Evolutionary conservation across 2,329 filamentous ascomycete genomes (phyloP).

Genomic region (Pyrenochaeta sp.): DNA sequence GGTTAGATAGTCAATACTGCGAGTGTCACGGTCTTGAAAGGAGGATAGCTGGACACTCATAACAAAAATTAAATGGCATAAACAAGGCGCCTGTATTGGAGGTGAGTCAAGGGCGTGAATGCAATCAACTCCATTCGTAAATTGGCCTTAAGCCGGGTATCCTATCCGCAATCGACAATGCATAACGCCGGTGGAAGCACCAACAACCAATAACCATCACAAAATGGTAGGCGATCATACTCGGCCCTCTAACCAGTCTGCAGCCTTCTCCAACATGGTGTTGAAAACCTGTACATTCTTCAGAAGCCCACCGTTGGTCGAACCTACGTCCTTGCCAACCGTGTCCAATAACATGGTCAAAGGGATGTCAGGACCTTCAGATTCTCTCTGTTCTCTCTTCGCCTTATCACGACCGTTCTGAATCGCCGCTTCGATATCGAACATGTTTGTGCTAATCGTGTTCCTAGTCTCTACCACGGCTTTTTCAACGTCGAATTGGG

Average conservation of each 20-base stretch:
- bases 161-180: neutral
- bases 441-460: slow-evolving; percentile 40
- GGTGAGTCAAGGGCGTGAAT: neutral
- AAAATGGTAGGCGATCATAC: slow-evolving; percentile 16
- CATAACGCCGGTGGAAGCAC: neutral
- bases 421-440: slow-evolving; percentile 48
- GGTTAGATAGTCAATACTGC: too few species aligned
- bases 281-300: slow-evolving; percentile 43
- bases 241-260: slow-evolving; percentile 45
- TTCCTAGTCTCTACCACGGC: slow-evolving; percentile 32
- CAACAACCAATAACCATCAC: neutral
- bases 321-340: slow-evolving; percentile 37
- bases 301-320: slow-evolving; percentile 42
- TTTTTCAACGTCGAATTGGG: slow-evolving; percentile 35
- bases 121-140: slow-evolving; percentile 2
- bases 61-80: too few species aligned
- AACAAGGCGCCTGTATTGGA: too few species aligned
- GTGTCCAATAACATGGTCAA: slow-evolving; percentile 41
- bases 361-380: slow-evolving; percentile 42
- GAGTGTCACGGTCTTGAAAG: too few species aligned
- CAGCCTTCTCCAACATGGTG: slow-evolving; percentile 40
- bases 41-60: too few species aligned
- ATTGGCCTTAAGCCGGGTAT: slow-evolving; percentile 9
- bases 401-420: slow-evolving; percentile 43
- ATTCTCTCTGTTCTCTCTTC: slow-evolving; percentile 34